Evolutionary conservation across 441 rosid species (phyloP).

Genomic region (Daphne laureola): DNA sequence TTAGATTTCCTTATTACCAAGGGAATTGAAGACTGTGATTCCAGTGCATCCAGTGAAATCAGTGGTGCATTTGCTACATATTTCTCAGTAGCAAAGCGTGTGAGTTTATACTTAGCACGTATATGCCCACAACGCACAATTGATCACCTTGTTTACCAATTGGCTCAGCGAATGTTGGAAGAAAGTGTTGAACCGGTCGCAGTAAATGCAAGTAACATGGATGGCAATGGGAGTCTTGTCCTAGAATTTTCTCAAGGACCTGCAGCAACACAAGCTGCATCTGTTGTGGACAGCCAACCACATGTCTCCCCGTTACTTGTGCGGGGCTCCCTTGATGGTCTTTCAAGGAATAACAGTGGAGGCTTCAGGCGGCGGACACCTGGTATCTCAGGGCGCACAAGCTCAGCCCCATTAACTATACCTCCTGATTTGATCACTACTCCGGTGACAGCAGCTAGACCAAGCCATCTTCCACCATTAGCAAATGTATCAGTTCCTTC

Average conservation of each 20-base stretch:
- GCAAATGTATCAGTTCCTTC: slow-evolving; percentile 92
- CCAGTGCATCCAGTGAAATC: slow-evolving; percentile 93
- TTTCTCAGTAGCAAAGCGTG: slow-evolving; percentile 93
- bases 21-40: slow-evolving; percentile 96
- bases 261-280: slow-evolving; percentile 52
- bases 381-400: slow-evolving; percentile 76
- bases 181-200: slow-evolving; percentile 70
- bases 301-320: slow-evolving; percentile 94
- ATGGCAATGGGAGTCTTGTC: slow-evolving; percentile 58
- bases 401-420: slow-evolving; percentile 88
- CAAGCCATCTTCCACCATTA: slow-evolving; percentile 76
- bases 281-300: slow-evolving; percentile 74
- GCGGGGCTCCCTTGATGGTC: slow-evolving; percentile 91
- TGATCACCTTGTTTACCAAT: slow-evolving; percentile 89
- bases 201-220: slow-evolving; percentile 48
- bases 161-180: slow-evolving; percentile 86
- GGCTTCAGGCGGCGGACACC: slow-evolving; percentile 89
- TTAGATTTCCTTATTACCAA: slow-evolving; percentile 88
- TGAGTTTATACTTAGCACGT: slow-evolving; percentile 83
- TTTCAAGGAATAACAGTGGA: slow-evolving; percentile 83
- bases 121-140: slow-evolving; percentile 93
- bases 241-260: slow-evolving; percentile 93
- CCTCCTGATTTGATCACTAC: slow-evolving; percentile 79
- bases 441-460: slow-evolving; percentile 81
- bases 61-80: slow-evolving; percentile 98